Evolutionary conservation across 352 stramenopile genomes (phyloP).

Genomic region (Paralagenidium karlingii): DNA sequence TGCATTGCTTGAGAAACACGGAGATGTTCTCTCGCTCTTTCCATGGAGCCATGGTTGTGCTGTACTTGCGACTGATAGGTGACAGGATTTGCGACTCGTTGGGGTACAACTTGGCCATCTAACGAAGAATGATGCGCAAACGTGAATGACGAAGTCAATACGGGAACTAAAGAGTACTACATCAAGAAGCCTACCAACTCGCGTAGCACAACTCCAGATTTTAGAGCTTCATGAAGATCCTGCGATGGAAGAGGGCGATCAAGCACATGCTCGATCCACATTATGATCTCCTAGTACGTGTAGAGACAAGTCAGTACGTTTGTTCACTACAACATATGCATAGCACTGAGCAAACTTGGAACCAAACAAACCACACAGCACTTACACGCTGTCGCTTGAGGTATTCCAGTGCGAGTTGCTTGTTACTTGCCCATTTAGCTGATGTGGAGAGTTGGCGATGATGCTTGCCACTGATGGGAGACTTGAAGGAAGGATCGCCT

Average conservation of each 20-base stretch:
- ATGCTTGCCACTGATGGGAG: conserved; percentile 49
- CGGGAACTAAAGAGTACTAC: too few relatives aligned
- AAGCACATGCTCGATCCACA: conserved; percentile 63
- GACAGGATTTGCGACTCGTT: conserved; percentile 29
- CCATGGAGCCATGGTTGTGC: conserved; percentile 56
- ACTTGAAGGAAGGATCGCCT: too few relatives aligned
- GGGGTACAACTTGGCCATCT: conserved; percentile 50
- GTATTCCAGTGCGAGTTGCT: conserved; percentile 58
- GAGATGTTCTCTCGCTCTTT: conserved; percentile 80
- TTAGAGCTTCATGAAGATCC: conserved; percentile 48
- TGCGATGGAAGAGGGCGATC: conserved; percentile 32
- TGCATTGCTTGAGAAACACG: conserved; percentile 71
- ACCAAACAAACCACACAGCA: background rate
- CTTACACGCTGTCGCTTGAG: conserved; percentile 49
- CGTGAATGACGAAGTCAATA: background rate
- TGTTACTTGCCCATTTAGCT: conserved; percentile 65
- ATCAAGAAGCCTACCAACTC: conserved; percentile 27
- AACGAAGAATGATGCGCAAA: too few relatives aligned
- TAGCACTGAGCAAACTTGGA: background rate
- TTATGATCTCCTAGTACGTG: conserved; percentile 35
- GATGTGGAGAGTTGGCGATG: conserved; percentile 55
- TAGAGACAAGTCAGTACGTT: too few relatives aligned
- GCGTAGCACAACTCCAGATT: conserved; percentile 62
- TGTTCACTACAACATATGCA: too few relatives aligned
- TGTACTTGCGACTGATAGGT: conserved; percentile 69